These are phyloP conservation scores for Eucalyptus tenuipes DNA, from an alignment of 345 rosid species.

Conservation along the genomic window DNA sequence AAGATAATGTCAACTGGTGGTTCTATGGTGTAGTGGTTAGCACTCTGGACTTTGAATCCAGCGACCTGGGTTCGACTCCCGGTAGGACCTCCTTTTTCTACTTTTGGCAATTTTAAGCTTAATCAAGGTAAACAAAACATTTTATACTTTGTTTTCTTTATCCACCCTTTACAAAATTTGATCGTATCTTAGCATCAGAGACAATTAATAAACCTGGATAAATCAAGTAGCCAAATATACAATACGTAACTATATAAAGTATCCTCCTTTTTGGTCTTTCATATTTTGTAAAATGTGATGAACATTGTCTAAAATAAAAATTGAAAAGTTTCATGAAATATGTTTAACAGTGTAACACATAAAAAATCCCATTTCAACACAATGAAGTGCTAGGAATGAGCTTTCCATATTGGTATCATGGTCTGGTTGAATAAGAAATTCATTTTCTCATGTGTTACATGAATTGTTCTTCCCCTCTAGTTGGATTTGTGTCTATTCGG, in stretches of 20 bases:
- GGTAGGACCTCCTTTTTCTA: slow-evolving; percentile 48
- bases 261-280: not conserved
- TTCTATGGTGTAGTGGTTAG: slow-evolving; percentile 99
- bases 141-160: not conserved
- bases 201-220: not conserved
- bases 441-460: not conserved
- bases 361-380: not conserved
- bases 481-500: not conserved
- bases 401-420: not conserved
- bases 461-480: not conserved
- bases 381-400: not conserved
- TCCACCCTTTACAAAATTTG: not conserved
- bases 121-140: not conserved
- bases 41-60: slow-evolving; percentile 99
- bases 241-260: not conserved
- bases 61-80: slow-evolving; percentile 99
- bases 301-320: not conserved
- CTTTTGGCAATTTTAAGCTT: not conserved
- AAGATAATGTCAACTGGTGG: not conserved
- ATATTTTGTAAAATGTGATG: not conserved
- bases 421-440: not conserved
- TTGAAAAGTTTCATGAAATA: not conserved
- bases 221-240: not conserved
- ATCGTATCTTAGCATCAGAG: not conserved
- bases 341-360: not conserved